Evolutionary conservation across 495 filamentous ascomycete genomes (phyloP), one percentile per base, ranked within the genome.

Genomic region (Tuber calosporum): DNA sequence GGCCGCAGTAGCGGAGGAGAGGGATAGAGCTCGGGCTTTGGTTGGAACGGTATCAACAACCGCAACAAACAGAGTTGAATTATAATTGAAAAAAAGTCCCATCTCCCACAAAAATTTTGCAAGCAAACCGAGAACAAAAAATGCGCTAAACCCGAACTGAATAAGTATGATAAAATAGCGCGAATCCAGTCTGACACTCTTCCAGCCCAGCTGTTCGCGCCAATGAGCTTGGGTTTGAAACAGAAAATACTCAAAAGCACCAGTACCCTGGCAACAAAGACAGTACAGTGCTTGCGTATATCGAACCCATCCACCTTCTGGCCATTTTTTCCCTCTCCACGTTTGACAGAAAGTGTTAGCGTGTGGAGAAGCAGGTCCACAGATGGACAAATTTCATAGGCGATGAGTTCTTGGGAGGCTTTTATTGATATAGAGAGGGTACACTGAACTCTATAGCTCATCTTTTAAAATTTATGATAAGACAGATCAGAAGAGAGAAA

Each of bases 151-250:
- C 76, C 75, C 75, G 68, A 75, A 73, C 78, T 72, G 75, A 78
- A 77, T 62, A 62, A 11, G 69, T 39, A 34, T 41, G 69, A 34
- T 41, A n/a, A 45, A 45, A 68, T 72, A 62, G 70, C 66, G 72
- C 53, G 69, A 48, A 66, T 75, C 72, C 75, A 74, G 75, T 78
- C 74, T 78, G 76, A 73, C 77, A 76, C 78, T 80, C 78, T 78
- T 75, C 77, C 77, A 79, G 78, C 77, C 78, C 69, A 79, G 77
- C 72, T 79, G 79, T 79, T 79, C 74, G 78, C 78, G 78, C 78
- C 26, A 34, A 62, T 62, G n/a, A 34, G 26, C 4, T 17, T 2
- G 11, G 34, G 53, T 11, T 34, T 30, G 19, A 7, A 17, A 19
- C 26, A 17, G 9, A 62, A 3, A 34, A 17, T 19, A 34, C n/a